Evolutionary conservation across 2,329 filamentous ascomycete genomes (phyloP), one percentile per base, ranked within the genome.

Genomic region (Neoascochyta sp.): DNA sequence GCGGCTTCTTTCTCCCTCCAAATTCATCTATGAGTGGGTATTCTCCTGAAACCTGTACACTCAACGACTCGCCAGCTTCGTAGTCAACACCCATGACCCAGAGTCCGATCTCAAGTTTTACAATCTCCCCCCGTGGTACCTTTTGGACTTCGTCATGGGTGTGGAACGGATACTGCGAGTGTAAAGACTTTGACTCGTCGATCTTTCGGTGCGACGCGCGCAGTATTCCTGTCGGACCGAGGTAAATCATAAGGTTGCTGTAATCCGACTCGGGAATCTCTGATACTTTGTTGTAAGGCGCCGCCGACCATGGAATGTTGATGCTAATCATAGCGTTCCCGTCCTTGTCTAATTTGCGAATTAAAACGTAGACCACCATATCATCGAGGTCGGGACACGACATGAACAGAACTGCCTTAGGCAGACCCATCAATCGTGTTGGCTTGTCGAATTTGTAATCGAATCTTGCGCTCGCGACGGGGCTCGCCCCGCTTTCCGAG

Each of bases 261-360:
- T 56, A 55, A 0, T 70, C 61, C 27, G 65, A 62, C 13, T 60
- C 50, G 69, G 81, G 51, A 74, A 78, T 63, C 74, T 82, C 34
- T 73, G 82, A 67, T 66, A 75, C 57, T 1, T 52, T 56, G 27
- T 38, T 41, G 23, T 32, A 32, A 0, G 60, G 57, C 0, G 54
- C 47, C 0, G 54, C 50, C 3, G 57, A 47, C 39, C 62, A 57
- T 0, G 70, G 69, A 26, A 73, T 64, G 34, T 67, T 66, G 8
- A 71, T 47, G 22, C 69, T 60, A 40, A 64, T 56, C 28, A 71
- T 39, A 0, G 56, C 39, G 10, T 68, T 67, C 1, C 70, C 69
- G 4, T 65, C 43, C 9, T 50, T 58, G 25, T 68, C 65, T 10
- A 60, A 45, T 45, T 74, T 74, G 5, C 67, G 57, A 3, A 74